These are phyloP conservation scores for Coriaria nepalensis DNA, from an alignment of 306 rosid species.

Conservation along the genomic window DNA sequence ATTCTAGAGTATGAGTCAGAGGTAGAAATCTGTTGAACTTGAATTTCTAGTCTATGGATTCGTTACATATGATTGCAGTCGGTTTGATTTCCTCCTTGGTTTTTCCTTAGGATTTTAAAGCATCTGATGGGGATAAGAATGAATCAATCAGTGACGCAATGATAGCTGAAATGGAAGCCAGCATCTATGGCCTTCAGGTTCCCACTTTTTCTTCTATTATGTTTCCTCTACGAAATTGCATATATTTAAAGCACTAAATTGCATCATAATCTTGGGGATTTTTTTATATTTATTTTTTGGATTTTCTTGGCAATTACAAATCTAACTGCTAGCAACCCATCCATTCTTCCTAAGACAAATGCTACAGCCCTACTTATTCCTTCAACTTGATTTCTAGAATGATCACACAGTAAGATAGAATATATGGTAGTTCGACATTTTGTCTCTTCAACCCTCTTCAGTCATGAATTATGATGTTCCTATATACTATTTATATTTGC, in stretches of 20 bases:
- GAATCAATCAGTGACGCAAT: slow-evolving; percentile 48
- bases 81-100: slow-evolving; percentile 7
- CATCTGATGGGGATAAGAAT: slow-evolving; percentile 23
- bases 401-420: too few species aligned
- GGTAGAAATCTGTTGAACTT: slow-evolving; percentile 32
- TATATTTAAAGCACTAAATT: background rate
- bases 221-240: slow-evolving; percentile 4
- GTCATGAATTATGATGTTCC: too few species aligned
- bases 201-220: slow-evolving; percentile 16
- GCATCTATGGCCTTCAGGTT: slow-evolving; percentile 77
- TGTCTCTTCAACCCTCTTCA: too few species aligned
- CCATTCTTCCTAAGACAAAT: too few species aligned
- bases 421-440: too few species aligned
- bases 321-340: too few species aligned
- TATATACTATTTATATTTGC: too few species aligned
- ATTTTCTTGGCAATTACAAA: too few species aligned
- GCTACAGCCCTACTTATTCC: too few species aligned
- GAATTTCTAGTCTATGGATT: slow-evolving; percentile 10
- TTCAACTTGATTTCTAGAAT: too few species aligned
- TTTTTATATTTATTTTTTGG: too few species aligned
- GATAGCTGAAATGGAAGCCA: slow-evolving; percentile 79
- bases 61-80: background rate
- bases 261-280: too few species aligned
- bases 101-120: slow-evolving; percentile 43
- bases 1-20: slow-evolving; percentile 39